Evolutionary conservation across 75 land plant species (phyloP), one percentile per base, ranked within the genome.

Genomic region (Larix kaempferi): DNA sequence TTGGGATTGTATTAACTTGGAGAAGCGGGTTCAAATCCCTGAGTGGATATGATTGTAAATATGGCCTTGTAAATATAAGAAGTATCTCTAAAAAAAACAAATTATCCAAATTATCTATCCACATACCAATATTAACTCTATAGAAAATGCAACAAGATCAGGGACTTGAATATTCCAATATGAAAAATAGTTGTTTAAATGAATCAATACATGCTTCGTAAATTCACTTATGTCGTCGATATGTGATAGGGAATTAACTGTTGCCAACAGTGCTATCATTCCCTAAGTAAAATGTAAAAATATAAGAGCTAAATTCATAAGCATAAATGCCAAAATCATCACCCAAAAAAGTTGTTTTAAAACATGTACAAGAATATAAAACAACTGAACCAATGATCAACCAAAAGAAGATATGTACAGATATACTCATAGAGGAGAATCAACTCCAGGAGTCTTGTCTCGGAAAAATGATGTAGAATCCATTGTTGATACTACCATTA

Each of bases 401-500:
- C 6, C 25, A 76, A 75, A 27, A 62, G 1, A 26, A 58, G 22
- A 44, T n/a, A 84, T 94, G 71, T 74, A 94, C 96, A 82, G n/a
- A n/a, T n/a, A n/a, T n/a, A n/a, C n/a, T n/a, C 98, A 98, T 57
- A 95, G 76, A 59, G 94, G 86, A 27, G 99, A 98, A 66, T 98
- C 98, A 35, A 94, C 92, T 77, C 98, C 98, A 78, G 86, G 81
- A 76, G 90, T 90, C 62, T 75, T 83, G 81, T 98, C 99, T 77
- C 94, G 92, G 52, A 98, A 98, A 80, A 98, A 91, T 41, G 98
- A 91, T 35, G 91, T 85, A 56, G 98, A 93, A 84, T 98, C 99
- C 94, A 85, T 88, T 25, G 99, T 88, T 35, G 96, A 89, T 75
- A 93, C 78, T 23, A 83, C 85, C 74, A 95, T 12, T 58, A 98